Evolutionary conservation across 2,329 filamentous ascomycete genomes (phyloP).

Genomic region (Periconia sp.): DNA sequence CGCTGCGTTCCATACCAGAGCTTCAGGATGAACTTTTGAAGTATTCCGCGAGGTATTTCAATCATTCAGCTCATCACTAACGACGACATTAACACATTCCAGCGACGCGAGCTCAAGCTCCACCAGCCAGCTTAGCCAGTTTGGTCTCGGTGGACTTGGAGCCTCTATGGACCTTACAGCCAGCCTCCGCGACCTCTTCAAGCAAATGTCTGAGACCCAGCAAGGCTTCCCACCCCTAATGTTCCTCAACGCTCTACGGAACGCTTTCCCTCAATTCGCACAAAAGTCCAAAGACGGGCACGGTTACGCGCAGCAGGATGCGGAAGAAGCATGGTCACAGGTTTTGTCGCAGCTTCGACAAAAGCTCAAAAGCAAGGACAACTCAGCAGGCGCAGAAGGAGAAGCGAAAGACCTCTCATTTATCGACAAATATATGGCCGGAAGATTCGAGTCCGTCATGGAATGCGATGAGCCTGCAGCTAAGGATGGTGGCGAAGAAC

Average conservation of each 20-base stretch:
- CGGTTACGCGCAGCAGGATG: slow-evolving; percentile 96
- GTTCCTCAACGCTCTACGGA: slow-evolving; percentile 82
- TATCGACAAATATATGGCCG: slow-evolving; percentile 88
- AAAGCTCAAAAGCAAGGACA: slow-evolving; percentile 72
- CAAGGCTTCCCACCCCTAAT: slow-evolving; percentile 81
- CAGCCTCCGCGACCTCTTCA: slow-evolving; percentile 82
- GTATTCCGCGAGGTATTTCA: slow-evolving; percentile 57
- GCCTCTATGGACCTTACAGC: slow-evolving; percentile 73
- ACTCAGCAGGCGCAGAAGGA: slow-evolving; percentile 32
- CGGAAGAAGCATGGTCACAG: slow-evolving; percentile 97
- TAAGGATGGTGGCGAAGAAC: slow-evolving; percentile 74
- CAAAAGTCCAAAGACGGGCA: slow-evolving; percentile 82
- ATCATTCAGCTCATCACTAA: slow-evolving; percentile 15
- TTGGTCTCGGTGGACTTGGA: slow-evolving; percentile 64
- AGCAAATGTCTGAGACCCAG: slow-evolving; percentile 87
- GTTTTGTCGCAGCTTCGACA: slow-evolving; percentile 83
- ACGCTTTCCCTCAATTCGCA: slow-evolving; percentile 88
- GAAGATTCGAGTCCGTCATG: slow-evolving; percentile 77
- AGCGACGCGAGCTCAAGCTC: slow-evolving; percentile 41
- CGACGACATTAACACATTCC: too few relatives aligned
- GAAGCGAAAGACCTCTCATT: slow-evolving; percentile 66
- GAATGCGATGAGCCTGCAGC: slow-evolving; percentile 84
- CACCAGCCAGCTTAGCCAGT: slow-evolving; percentile 49
- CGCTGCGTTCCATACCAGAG: slow-evolving; percentile 86
- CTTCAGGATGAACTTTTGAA: slow-evolving; percentile 77